These are phyloP conservation scores for Cladosporium cucumerinum DNA, from an alignment of 2,329 filamentous ascomycete species.

Conservation along the genomic window DNA sequence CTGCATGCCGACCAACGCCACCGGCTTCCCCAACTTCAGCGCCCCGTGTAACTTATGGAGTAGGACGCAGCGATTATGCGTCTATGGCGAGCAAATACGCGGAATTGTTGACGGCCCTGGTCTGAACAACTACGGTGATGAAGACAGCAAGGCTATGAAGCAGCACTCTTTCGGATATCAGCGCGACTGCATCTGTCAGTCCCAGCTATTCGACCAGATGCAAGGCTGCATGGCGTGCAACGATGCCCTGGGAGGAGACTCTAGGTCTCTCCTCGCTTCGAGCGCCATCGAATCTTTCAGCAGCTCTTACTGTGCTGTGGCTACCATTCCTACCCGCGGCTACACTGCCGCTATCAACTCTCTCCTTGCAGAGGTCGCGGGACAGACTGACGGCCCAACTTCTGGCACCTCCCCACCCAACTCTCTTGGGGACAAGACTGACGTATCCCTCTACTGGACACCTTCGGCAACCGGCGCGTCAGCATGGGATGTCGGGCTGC, in stretches of 20 bases:
- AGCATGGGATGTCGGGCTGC: neutral
- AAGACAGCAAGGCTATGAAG: neutral
- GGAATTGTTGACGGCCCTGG: neutral
- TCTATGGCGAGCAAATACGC: neutral
- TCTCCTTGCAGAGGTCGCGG: neutral
- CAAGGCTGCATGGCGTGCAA: neutral
- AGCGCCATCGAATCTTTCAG: neutral
- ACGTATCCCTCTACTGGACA: neutral
- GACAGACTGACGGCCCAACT: neutral
- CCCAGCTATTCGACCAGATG: neutral
- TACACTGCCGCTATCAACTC: neutral
- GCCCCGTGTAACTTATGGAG: neutral
- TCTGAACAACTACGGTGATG: neutral
- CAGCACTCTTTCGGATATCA: neutral
- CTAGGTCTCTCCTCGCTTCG: neutral
- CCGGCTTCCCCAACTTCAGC: neutral
- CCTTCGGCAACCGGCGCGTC: neutral
- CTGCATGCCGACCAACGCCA: neutral
- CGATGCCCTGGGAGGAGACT: neutral
- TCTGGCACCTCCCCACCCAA: neutral
- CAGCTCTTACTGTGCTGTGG: neutral
- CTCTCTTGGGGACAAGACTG: neutral
- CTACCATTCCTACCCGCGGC: neutral
- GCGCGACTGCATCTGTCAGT: constrained; percentile 5
- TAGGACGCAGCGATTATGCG: neutral